Conservation (phyloP, 176 grass and related monocot species). For the Paspalum vaginatum region DNA sequence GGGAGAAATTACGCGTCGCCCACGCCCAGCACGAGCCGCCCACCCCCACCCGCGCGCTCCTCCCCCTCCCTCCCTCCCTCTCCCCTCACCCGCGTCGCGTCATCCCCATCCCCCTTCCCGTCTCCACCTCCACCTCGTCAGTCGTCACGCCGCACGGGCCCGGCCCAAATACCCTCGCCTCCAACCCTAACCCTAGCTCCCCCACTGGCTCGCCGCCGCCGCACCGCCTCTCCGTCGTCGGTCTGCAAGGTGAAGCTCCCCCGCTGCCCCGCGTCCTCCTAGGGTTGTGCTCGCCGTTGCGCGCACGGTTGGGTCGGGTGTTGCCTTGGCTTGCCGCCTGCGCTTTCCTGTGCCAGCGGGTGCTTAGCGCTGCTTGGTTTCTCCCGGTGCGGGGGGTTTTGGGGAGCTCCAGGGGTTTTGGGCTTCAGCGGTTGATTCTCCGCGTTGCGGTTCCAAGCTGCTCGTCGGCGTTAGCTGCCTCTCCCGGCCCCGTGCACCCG, state of each 20-base stretch:
- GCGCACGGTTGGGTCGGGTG: neutral
- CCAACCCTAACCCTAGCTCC: conserved; percentile 63
- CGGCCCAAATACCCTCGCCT: conserved; percentile 47
- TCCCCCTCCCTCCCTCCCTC: neutral
- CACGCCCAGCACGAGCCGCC: neutral
- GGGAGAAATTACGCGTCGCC: conserved; percentile 64
- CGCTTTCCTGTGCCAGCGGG: neutral
- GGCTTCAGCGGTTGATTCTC: neutral
- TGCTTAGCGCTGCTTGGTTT: neutral
- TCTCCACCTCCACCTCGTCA: too few relatives aligned
- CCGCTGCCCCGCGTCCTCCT: neutral
- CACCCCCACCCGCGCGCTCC: neutral
- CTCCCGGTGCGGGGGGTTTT: neutral
- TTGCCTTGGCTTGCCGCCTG: neutral
- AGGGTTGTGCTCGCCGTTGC: conserved; percentile 17
- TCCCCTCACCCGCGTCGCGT: too few relatives aligned
- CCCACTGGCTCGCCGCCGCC: conserved; percentile 17
- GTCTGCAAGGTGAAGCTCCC: conserved; percentile 16
- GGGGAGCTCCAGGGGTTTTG: conserved; percentile 8
- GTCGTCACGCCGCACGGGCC: conserved; percentile 41
- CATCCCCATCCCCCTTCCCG: too few relatives aligned
- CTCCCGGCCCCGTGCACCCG: neutral
- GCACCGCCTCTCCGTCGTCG: conserved; percentile 11
- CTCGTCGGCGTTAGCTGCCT: neutral
- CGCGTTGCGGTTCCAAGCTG: neutral